Conservation (phyloP, 2,329 filamentous ascomycete genomes). For the Ophiocordyceps unilateralis region DNA sequence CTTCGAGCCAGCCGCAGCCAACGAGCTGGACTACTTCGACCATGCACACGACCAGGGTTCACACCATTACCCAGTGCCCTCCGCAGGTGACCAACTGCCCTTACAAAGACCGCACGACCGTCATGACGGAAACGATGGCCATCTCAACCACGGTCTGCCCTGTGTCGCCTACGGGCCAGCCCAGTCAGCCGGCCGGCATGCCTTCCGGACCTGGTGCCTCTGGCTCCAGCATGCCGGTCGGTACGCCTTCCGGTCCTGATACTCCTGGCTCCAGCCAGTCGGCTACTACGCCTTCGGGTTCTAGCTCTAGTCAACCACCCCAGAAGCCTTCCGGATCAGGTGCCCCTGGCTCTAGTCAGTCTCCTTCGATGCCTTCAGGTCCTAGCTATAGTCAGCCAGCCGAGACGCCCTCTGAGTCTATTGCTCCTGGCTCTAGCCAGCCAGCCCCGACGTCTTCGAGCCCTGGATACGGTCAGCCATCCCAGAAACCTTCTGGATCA, state of each 20-base stretch:
- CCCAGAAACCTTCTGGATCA: no score
- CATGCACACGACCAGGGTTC: constrained; percentile 11
- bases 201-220: background rate
- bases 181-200: background rate
- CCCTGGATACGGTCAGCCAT: no score
- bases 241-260: background rate
- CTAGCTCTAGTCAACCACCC: no score
- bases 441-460: no score
- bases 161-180: constrained; percentile 6
- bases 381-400: no score
- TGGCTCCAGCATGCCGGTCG: background rate
- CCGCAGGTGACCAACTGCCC: constrained; percentile 14
- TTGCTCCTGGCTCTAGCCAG: no score
- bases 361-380: no score
- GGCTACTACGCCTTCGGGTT: no score
- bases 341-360: no score
- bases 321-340: no score
- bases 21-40: constrained; percentile 14
- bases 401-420: no score
- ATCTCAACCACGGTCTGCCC: constrained; percentile 22
- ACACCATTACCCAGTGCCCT: constrained; percentile 8
- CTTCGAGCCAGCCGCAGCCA: background rate
- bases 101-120: constrained; percentile 8
- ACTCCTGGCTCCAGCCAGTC: no score
- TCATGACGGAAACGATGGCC: constrained; percentile 13